Evolutionary conservation across 768 basidiomycete species (phyloP).

Genomic region (Pisolithus sp.): DNA sequence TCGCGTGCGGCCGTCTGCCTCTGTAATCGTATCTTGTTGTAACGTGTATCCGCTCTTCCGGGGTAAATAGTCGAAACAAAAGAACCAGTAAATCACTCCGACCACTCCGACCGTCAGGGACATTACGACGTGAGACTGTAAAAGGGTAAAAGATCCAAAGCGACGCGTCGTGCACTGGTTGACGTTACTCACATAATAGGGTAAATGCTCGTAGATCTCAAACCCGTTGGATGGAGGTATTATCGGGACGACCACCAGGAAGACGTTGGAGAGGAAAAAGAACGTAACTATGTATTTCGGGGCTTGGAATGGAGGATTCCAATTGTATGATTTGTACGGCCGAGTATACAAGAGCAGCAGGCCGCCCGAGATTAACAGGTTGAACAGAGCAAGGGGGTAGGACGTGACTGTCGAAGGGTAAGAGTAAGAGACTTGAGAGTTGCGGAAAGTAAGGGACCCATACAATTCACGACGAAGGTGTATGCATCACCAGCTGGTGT

Average conservation of each 20-base stretch:
- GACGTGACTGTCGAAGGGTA: slow-evolving; percentile 39
- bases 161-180: too few relatives aligned
- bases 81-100: slow-evolving; percentile 53
- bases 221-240: slow-evolving; percentile 52
- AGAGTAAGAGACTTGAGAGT: not conserved
- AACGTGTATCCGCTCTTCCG: slow-evolving; percentile 42
- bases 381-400: slow-evolving; percentile 52
- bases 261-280: slow-evolving; percentile 62
- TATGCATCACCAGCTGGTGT: slow-evolving; percentile 73
- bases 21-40: slow-evolving; percentile 38
- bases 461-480: slow-evolving; percentile 61
- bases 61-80: slow-evolving; percentile 47
- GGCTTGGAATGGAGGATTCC: slow-evolving; percentile 63
- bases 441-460: slow-evolving; percentile 16
- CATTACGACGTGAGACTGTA: slow-evolving; percentile 44
- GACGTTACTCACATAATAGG: slow-evolving; percentile 55
- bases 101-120: slow-evolving; percentile 41
- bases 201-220: slow-evolving; percentile 49
- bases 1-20: slow-evolving; percentile 56
- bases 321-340: slow-evolving; percentile 37
- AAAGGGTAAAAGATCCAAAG: not conserved
- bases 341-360: slow-evolving; percentile 54
- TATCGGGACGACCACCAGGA: slow-evolving; percentile 55
- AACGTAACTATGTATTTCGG: slow-evolving; percentile 41
- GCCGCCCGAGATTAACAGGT: slow-evolving; percentile 54